Evolutionary conservation across 2,329 filamentous ascomycete species (phyloP).

Genomic region (Exophiala sp.): DNA sequence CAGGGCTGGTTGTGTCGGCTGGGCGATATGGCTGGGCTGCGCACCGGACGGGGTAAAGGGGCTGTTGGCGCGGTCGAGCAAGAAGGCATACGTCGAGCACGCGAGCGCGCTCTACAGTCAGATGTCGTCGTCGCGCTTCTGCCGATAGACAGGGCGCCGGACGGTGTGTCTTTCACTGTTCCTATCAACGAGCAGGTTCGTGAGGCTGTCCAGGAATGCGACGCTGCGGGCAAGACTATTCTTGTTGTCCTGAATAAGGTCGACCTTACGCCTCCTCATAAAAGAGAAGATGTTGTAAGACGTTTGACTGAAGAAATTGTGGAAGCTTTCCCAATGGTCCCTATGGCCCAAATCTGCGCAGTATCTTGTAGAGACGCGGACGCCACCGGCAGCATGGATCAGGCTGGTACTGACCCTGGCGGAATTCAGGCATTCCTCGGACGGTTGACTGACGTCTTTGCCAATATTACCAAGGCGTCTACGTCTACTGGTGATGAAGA

Average conservation of each 20-base stretch:
- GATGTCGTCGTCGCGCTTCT: conserved; percentile 81
- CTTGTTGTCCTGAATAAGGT: conserved; percentile 61
- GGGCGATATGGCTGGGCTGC: conserved; percentile 88
- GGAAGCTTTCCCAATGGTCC: conserved; percentile 42
- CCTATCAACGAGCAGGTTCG: conserved; percentile 56
- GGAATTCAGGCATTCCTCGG: conserved; percentile 67
- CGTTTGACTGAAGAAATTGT: conserved; percentile 37
- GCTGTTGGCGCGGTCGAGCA: conserved; percentile 71
- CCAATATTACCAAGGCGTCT: conserved; percentile 60
- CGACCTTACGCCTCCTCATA: conserved; percentile 43
- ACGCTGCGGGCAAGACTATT: conserved; percentile 50
- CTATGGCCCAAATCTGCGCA: conserved; percentile 50
- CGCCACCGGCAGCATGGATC: neutral
- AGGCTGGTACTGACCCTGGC: conserved; percentile 43
- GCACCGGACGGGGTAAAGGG: conserved; percentile 35
- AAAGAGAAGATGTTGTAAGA: conserved; percentile 8
- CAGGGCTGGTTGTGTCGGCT: conserved; percentile 89
- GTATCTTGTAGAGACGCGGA: conserved; percentile 69
- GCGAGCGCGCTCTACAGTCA: conserved; percentile 73
- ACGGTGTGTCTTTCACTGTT: conserved; percentile 29
- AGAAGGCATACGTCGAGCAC: conserved; percentile 87
- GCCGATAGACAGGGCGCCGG: conserved; percentile 58
- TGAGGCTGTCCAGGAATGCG: conserved; percentile 51
- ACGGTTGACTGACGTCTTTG: conserved; percentile 65
- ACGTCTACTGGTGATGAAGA: conserved; percentile 28